Percentiles rank a stretch among this genome's conserved stretches.
Evolutionary conservation across 1,284 basidiomycete species (phyloP).

Genomic region (Irpex sp.): DNA sequence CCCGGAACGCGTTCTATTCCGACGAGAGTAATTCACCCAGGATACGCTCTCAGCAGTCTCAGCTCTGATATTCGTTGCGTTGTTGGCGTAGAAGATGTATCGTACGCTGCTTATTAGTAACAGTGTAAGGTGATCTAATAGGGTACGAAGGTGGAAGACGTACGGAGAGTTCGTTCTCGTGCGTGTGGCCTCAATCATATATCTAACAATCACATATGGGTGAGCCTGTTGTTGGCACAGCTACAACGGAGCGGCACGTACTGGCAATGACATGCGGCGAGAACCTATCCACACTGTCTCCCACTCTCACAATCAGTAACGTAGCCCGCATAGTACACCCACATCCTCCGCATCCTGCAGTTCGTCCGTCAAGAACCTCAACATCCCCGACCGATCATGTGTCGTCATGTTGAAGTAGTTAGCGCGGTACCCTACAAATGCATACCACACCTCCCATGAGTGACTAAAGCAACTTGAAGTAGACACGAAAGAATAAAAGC

Average conservation of each 20-base stretch:
- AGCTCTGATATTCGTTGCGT: constrained; percentile 55
- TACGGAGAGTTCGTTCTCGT: constrained; percentile 76
- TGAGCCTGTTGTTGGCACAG: no score
- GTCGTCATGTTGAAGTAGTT: constrained; percentile 72
- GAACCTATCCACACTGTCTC: constrained; percentile 67
- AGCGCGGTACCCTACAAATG: constrained; percentile 30
- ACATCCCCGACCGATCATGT: constrained; percentile 68
- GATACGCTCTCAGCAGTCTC: constrained; percentile 51
- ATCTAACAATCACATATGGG: constrained; percentile 28
- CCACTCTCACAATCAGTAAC: no score
- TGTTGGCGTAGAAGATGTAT: constrained; percentile 73
- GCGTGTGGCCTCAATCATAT: constrained; percentile 81
- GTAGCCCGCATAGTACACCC: constrained; percentile 25
- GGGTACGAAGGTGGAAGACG: background rate
- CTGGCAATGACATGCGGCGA: constrained; percentile 77
- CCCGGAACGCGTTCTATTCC: no score
- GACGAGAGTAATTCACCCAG: constrained; percentile 36
- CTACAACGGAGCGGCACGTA: constrained; percentile 26
- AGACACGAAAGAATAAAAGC: background rate
- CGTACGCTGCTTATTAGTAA: background rate
- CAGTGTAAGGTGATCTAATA: no score
- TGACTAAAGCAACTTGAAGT: background rate
- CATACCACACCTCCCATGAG: background rate
- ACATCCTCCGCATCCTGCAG: constrained; percentile 73
- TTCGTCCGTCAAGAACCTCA: constrained; percentile 77